A percentile compares a stretch with the other conserved stretches of the same genome.
These are phyloP conservation scores for Tothia fuscella DNA, from an alignment of 2,329 filamentous ascomycete species.

Conservation along the genomic window DNA sequence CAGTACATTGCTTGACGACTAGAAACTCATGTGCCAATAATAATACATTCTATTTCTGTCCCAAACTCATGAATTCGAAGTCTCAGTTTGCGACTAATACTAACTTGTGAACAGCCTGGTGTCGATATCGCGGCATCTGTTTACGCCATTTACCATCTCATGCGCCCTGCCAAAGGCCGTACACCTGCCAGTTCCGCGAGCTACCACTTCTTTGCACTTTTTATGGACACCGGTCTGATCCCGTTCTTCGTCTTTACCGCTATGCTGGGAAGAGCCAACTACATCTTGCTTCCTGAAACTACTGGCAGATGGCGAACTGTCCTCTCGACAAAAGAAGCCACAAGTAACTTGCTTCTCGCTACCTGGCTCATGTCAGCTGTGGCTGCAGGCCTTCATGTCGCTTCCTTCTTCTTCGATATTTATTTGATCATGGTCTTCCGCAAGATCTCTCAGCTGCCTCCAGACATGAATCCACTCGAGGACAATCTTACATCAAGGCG, in stretches of 20 bases:
- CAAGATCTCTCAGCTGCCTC: constrained; percentile 69
- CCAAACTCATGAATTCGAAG: not conserved
- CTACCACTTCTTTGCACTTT: constrained; percentile 73
- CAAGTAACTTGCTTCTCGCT: constrained; percentile 50
- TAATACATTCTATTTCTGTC: not conserved
- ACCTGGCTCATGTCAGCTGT: constrained; percentile 57
- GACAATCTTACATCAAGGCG: constrained; percentile 64
- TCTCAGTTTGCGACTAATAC: not conserved
- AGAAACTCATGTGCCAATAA: constrained; percentile 10
- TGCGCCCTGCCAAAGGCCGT: constrained; percentile 55
- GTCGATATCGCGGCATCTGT: constrained; percentile 57
- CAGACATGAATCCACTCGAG: constrained; percentile 92
- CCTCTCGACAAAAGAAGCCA: constrained; percentile 42
- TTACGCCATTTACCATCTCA: constrained; percentile 74
- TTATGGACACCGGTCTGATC: constrained; percentile 57
- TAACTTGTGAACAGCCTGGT: constrained; percentile 50
- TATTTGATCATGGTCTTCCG: constrained; percentile 72
- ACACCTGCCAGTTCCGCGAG: constrained; percentile 72
- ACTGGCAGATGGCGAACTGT: constrained; percentile 55
- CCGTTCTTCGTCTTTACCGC: constrained; percentile 52
- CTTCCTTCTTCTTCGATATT: constrained; percentile 58
- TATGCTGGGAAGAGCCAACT: constrained; percentile 41
- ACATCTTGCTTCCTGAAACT: constrained; percentile 31
- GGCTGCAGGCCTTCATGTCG: constrained; percentile 54
- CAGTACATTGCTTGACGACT: no score